Base-by-base conservation (phyloP, 116 monocot genomes). In the Zostera marina region DNA sequence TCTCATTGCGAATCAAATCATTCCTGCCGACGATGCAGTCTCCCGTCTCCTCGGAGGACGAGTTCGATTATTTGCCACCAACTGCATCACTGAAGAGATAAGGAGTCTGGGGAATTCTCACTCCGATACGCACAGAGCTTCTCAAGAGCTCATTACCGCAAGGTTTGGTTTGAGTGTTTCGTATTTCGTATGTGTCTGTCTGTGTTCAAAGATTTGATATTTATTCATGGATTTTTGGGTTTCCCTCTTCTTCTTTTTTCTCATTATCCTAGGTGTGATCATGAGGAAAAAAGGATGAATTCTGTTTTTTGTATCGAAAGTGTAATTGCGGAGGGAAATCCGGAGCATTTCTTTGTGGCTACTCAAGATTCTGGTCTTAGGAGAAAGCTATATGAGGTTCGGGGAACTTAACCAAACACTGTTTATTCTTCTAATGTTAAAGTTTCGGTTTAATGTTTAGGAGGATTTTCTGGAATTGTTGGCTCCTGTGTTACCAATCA, bases 251-350 rank as follows among this genome's bases (percentile, higher is more conserved):
- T 41, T 40, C 32, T 57, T 61, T n/a, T n/a, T n/a, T n/a, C n/a
- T n/a, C n/a, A n/a, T n/a, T n/a, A n/a, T n/a, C n/a, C 9, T 52
- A 87, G 93, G 60, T 94, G 94, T 55, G 89, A 85, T 47, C 96
- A 96, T 53, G 96, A 96, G 68, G 8, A 51, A 19, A 85, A 76
- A 58, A 77, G 79, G 58, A 85, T 88, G 59, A 74, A 60, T 45
- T 88, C 82, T 19, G 58, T 53, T 5, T 47, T 52, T 0, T 96
- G 96, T 63, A 76, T 96, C 17, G 61, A 77, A 19, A 73, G 78
- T 9, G 60, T 88, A 2, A 54, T 96, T 0, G 75, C 60, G 22
- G 82, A 77, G 40, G 68, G 23, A 22, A 96, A 96, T 57, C 22
- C 68, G 0, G 89, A 88, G 53, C 96, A 88, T 45, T 96, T 88